These are phyloP conservation scores for Cladosporium velox DNA, from an alignment of 2,329 filamentous ascomycete species.

Conservation along the genomic window DNA sequence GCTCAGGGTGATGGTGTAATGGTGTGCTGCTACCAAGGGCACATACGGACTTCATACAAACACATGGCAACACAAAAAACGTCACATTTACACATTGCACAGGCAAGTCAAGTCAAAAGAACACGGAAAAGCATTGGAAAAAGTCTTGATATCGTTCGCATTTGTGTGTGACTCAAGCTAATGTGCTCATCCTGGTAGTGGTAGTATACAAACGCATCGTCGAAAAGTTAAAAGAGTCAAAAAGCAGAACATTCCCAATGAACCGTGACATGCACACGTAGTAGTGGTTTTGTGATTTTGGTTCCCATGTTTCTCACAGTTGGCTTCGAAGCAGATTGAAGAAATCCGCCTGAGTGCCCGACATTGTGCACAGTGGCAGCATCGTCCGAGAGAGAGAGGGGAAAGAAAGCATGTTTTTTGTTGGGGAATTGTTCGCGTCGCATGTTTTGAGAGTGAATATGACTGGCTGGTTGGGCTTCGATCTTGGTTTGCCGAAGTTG, in stretches of 20 bases:
- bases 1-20: neutral
- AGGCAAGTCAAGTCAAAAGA: neutral
- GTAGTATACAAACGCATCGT: conserved; percentile 10
- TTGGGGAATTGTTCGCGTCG: neutral
- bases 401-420: neutral
- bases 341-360: neutral
- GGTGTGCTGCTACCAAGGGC: neutral
- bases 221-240: neutral
- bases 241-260: neutral
- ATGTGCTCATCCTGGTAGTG: conserved; percentile 7
- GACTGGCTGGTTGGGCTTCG: neutral
- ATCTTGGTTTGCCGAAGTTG: neutral
- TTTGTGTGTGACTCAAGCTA: neutral
- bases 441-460: conserved; percentile 1
- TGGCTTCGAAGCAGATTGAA: neutral
- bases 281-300: neutral
- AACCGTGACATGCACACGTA: conserved; percentile 6
- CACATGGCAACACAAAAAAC: neutral
- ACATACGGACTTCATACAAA: neutral
- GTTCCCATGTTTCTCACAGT: neutral
- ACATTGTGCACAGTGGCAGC: neutral
- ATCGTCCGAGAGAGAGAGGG: neutral
- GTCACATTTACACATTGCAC: neutral
- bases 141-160: neutral
- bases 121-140: neutral